phyloP scores from a whole-genome alignment of 805 yeast genomes.

The Myxozyma geophila region DNA sequence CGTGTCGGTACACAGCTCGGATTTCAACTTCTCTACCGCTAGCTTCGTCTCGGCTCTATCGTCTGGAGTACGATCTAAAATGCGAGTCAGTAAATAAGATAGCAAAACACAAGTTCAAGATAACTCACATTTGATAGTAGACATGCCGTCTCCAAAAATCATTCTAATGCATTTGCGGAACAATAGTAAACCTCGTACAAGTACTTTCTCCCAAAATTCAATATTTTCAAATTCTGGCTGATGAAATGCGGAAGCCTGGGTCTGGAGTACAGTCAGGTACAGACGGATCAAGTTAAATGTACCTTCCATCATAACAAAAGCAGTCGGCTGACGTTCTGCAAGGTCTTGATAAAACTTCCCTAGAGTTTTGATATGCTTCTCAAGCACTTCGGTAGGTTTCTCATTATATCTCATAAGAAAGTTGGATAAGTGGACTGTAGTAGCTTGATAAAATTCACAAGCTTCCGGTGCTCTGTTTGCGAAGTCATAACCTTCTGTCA shows the following conservation, averaged over 20 bases:
- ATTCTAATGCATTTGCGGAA: slow-evolving; percentile 67
- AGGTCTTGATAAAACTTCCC: slow-evolving; percentile 72
- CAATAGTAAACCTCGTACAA: slow-evolving; percentile 61
- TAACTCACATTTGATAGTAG: slow-evolving; percentile 46
- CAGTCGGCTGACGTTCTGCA: slow-evolving; percentile 64
- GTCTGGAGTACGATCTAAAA: slow-evolving; percentile 57
- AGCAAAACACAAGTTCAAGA: neutral
- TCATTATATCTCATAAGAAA: slow-evolving; percentile 59
- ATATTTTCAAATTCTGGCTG: slow-evolving; percentile 56
- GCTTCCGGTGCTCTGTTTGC: slow-evolving; percentile 65
- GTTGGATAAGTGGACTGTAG: slow-evolving; percentile 63
- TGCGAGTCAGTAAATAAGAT: neutral
- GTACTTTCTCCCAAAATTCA: slow-evolving; percentile 74
- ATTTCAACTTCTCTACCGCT: slow-evolving; percentile 59
- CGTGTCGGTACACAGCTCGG: slow-evolving; percentile 62
- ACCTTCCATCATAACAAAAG: slow-evolving; percentile 70
- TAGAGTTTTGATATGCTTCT: slow-evolving; percentile 72
- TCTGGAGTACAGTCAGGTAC: slow-evolving; percentile 62
- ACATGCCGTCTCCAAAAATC: slow-evolving; percentile 68
- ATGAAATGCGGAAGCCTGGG: slow-evolving; percentile 58
- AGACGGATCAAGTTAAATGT: slow-evolving; percentile 65
- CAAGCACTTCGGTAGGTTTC: slow-evolving; percentile 51
- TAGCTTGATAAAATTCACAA: slow-evolving; percentile 60
- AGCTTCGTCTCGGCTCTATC: slow-evolving; percentile 66
- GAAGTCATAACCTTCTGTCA: slow-evolving; percentile 67